These are phyloP conservation scores for Chlorella sorokiniana DNA, from an alignment of 139 green algal species.

Conservation along the genomic window DNA sequence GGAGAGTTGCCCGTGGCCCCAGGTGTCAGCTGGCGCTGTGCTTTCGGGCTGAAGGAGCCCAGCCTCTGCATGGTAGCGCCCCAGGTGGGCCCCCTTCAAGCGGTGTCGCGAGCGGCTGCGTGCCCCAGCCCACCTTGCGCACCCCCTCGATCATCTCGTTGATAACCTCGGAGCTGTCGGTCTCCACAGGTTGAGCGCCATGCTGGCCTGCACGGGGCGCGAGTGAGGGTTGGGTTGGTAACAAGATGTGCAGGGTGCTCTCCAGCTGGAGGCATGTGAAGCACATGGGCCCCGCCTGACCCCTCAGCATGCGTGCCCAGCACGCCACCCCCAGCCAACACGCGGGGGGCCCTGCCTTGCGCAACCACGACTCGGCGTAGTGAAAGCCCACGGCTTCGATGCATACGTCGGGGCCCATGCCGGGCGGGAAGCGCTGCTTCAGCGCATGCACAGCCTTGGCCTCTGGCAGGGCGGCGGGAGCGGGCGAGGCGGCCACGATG, in stretches of 20 bases:
- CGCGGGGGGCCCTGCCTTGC: conserved; percentile 56
- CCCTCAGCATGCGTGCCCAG: too few relatives aligned
- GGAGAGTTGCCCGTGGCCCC: too few relatives aligned
- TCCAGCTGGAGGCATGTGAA: conserved; percentile 58
- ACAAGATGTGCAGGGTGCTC: conserved; percentile 30
- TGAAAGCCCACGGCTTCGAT: conserved; percentile 78
- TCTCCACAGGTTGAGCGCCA: too few relatives aligned
- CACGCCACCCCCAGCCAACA: too few relatives aligned
- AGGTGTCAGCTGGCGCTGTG: too few relatives aligned
- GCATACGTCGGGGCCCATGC: conserved; percentile 57
- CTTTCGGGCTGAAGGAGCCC: background rate
- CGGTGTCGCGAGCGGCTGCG: too few relatives aligned
- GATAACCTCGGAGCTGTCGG: too few relatives aligned
- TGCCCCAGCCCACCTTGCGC: background rate
- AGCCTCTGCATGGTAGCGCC: too few relatives aligned
- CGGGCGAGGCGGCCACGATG: background rate
- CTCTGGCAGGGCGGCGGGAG: background rate
- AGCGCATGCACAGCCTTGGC: conserved; percentile 37
- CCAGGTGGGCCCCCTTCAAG: too few relatives aligned
- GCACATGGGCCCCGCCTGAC: too few relatives aligned
- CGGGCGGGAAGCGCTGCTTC: conserved; percentile 21
- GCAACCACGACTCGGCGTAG: conserved; percentile 57
- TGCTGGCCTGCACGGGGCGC: too few relatives aligned
- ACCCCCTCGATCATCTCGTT: conserved; percentile 68
- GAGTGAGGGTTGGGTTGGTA: too few relatives aligned